Conservation (phyloP, 208 protist species). For the Trypanosoma platydactyli region DNA sequence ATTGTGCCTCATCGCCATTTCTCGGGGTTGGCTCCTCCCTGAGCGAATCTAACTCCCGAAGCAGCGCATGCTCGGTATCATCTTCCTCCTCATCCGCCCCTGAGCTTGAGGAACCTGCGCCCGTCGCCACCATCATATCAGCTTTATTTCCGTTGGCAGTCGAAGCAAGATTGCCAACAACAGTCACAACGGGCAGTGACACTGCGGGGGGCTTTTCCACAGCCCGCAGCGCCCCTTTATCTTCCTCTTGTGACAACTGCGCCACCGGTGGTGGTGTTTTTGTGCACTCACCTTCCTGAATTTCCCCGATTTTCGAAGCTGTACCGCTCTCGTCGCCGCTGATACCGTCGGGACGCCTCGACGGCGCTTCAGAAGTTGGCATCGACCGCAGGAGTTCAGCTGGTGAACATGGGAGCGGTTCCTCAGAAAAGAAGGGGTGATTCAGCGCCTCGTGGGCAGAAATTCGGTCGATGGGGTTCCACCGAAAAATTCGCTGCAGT, state of each 20-base stretch:
- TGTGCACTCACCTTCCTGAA: neutral
- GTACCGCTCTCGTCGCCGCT: neutral
- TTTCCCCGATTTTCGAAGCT: neutral
- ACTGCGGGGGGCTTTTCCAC: neutral
- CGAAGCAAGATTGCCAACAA: neutral
- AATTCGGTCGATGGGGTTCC: conserved; percentile 71
- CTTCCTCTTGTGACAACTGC: neutral
- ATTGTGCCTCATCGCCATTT: conserved; percentile 13
- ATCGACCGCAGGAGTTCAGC: conserved; percentile 65
- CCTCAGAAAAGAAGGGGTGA: conserved; percentile 83
- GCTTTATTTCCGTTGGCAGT: neutral
- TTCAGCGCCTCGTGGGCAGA: conserved; percentile 69
- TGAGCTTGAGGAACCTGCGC: neutral
- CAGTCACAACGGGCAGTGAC: neutral
- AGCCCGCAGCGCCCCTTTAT: neutral
- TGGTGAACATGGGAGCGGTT: conserved; percentile 62
- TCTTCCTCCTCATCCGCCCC: conserved; percentile 3
- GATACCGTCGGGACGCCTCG: neutral
- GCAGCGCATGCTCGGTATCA: conserved; percentile 4
- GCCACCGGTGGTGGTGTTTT: neutral
- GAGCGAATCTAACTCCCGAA: conserved; percentile 10
- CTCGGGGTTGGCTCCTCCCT: conserved; percentile 5
- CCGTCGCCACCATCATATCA: neutral
- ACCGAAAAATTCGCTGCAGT: conserved; percentile 66
- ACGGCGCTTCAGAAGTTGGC: conserved; percentile 27